Evolutionary conservation across 164 flowering plant genomes (phyloP), one percentile per base, ranked within the genome.

Genomic region (Magnolia sinica): DNA sequence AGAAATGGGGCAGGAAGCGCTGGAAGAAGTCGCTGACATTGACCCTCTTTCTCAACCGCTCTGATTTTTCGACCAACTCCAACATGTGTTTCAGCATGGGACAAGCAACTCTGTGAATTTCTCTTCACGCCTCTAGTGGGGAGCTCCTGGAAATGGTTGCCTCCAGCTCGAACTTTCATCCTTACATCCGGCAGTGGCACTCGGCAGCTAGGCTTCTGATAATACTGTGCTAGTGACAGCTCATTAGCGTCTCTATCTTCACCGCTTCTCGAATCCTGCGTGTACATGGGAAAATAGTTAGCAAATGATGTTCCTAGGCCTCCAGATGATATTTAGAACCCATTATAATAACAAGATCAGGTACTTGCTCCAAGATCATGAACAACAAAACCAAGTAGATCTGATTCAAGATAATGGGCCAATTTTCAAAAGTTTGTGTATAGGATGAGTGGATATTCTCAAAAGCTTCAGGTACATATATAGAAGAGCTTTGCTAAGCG

Each of bases 111-210:
- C 18, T 81, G 79, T 61, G 75, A 79, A n/a, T 79, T 76, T 76
- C 89, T 86, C 82, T 89, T 89, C 83, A 80, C 71, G 49, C 73
- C 80, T 78, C 77, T 82, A 24, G 82, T 76, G 45, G 81, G 76
- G n/a, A 79, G 79, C 31, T 83, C 87, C 66, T 64, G 82, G 49
- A 73, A 51, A 72, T 9, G 11, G 20, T 71, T 71, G 73, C 76
- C 80, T 68, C 78, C 78, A 18, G 4, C 76, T 24, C 14, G 50
- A 8, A 23, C 22, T 50, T 82, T 81, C 49, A 49, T 61, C 75
- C 76, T 79, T 59, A 37, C 45, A 55, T 72, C 81, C 37, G 71
- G 49, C 49, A n/a, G 45, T 70, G 71, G 78, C 59, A 50, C 20
- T 37, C 75, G 75, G 70, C 24, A 22, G 68, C 79, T 72, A 13